These are phyloP conservation scores for Colletotrichum sp. DNA, from an alignment of 2,329 filamentous ascomycete genomes.

Conservation along the genomic window DNA sequence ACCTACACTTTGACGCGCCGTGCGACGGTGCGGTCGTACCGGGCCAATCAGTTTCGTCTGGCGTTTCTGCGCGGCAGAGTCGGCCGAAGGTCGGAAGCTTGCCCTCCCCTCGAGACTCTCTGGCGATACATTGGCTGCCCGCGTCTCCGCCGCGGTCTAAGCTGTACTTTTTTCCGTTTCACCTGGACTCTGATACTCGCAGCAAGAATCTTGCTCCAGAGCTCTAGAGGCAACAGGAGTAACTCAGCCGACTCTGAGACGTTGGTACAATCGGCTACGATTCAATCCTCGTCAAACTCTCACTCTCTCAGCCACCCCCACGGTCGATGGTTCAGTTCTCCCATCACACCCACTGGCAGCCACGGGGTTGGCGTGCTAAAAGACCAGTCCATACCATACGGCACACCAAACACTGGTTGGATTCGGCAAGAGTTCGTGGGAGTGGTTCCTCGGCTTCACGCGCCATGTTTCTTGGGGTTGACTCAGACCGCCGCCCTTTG, in stretches of 20 bases:
- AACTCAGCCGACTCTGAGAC: not conserved
- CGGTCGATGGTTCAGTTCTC: not conserved
- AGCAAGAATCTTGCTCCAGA: not conserved
- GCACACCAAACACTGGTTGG: not conserved
- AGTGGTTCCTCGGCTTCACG: not conserved
- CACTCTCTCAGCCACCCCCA: not conserved
- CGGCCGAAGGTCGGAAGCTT: conserved; percentile 1
- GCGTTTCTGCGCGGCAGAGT: conserved; percentile 7
- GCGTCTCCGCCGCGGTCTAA: not conserved
- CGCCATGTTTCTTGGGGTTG: not conserved
- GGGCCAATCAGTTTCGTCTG: not conserved
- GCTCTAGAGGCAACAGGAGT: not conserved
- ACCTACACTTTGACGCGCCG: conserved; percentile 16
- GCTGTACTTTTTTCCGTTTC: conserved; percentile 1
- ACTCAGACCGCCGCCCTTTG: not conserved
- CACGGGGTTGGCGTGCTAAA: not conserved
- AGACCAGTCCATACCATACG: not conserved
- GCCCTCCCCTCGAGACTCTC: not conserved
- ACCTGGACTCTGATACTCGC: conserved; percentile 14
- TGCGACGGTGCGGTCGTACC: not conserved
- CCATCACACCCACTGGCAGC: not conserved
- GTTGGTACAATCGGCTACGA: not conserved
- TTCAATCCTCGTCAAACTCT: not conserved
- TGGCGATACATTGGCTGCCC: not conserved
- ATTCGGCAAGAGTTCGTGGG: not conserved